Conservation (phyloP, 2,329 filamentous ascomycete species). For the Cladosporium sp. region DNA sequence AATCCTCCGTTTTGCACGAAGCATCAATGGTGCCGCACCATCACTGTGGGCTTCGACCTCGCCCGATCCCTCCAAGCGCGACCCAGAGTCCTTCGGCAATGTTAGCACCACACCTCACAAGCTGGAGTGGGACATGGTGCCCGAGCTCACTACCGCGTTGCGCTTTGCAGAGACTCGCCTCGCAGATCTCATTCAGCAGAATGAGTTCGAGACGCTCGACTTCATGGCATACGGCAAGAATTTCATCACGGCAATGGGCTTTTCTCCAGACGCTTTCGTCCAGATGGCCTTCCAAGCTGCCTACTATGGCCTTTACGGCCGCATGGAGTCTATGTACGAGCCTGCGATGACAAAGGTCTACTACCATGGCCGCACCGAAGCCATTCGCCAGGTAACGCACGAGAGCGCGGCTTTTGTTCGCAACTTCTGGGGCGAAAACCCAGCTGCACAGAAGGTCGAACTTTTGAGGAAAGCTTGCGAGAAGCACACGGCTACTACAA, state of each 20-base stretch:
- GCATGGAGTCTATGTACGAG: constrained; percentile 93
- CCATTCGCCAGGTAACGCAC: constrained; percentile 79
- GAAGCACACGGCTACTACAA: constrained; percentile 77
- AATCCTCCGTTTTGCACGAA: constrained; percentile 89
- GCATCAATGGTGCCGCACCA: constrained; percentile 91
- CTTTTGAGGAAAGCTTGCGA: constrained; percentile 80
- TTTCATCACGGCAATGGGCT: constrained; percentile 95
- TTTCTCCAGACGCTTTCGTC: constrained; percentile 95
- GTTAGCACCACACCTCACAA: constrained; percentile 94
- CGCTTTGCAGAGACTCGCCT: constrained; percentile 94
- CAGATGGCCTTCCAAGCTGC: constrained; percentile 99
- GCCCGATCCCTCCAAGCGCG: constrained; percentile 88
- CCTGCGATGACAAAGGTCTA: constrained; percentile 97
- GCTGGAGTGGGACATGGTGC: constrained; percentile 95
- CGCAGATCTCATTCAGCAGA: constrained; percentile 92
- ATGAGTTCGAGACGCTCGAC: constrained; percentile 91
- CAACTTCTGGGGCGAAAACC: constrained; percentile 92
- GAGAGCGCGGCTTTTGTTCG: constrained; percentile 87
- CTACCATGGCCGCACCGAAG: constrained; percentile 91
- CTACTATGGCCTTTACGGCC: constrained; percentile 94
- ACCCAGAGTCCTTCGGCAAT: constrained; percentile 87
- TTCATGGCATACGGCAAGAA: constrained; percentile 91
- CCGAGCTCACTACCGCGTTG: constrained; percentile 84
- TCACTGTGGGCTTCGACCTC: constrained; percentile 88
- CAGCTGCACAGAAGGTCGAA: constrained; percentile 78